Evolutionary conservation across 169 alveolate species (phyloP).

Genomic region (Amoebophrya sp.): DNA sequence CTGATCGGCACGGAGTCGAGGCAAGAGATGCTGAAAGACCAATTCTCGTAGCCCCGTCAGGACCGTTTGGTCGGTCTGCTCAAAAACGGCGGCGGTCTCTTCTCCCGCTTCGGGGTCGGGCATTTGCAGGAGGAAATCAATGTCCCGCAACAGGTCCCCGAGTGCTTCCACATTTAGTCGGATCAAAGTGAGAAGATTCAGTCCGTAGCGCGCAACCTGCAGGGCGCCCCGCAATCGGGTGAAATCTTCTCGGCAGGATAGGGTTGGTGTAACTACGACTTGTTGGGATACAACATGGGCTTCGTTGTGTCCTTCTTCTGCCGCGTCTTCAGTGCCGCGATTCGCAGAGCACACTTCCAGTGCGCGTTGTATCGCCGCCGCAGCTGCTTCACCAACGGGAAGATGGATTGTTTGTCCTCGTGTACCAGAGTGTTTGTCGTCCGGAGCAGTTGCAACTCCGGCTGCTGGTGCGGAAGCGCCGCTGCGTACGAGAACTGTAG

Average conservation of each 20-base stretch:
- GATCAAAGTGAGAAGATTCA: not conserved
- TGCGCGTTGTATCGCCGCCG: not conserved
- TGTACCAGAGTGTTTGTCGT: too few relatives aligned
- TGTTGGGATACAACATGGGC: not conserved
- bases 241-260: too few relatives aligned
- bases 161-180: not conserved
- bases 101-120: not conserved
- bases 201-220: not conserved
- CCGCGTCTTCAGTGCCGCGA: too few relatives aligned
- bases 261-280: not conserved
- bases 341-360: not conserved
- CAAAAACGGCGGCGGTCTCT: not conserved
- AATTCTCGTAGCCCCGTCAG: not conserved
- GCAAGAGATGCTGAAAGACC: not conserved
- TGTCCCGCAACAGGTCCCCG: not conserved
- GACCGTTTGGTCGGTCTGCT: not conserved
- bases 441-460: too few relatives aligned
- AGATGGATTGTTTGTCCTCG: too few relatives aligned
- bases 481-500: too few relatives aligned
- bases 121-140: not conserved
- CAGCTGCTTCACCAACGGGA: not conserved
- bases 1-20: too few relatives aligned
- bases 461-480: too few relatives aligned
- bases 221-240: not conserved
- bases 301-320: too few relatives aligned